Base-by-base conservation (phyloP, 2,329 filamentous ascomycete species). In the Colletotrichum tamarilloi region DNA sequence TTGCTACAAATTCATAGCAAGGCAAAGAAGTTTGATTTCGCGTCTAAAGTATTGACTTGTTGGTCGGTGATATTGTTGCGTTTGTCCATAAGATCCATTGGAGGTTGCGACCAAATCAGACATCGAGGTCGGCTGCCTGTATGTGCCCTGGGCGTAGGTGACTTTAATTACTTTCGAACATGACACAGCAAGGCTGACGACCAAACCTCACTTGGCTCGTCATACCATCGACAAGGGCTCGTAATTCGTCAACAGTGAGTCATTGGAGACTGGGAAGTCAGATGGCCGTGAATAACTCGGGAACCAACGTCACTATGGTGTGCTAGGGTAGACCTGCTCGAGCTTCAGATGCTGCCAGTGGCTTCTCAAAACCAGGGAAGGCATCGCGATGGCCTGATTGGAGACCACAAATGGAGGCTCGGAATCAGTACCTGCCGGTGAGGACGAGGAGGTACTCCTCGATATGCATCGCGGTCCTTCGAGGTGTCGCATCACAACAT, bases 1-100 rank as follows among this genome's bases (percentile, higher is more conserved):
- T 71, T 60, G 68, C 68, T 71, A 42, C 24, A 60, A 28, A 56
- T 14, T 52, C 24, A 66, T 58, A 67, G 53, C 42, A 57, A 70
- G 38, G n/a, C 55, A 70, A 19, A 30, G 35, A 16, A 55, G 14
- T 38, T 5, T 28, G 52, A 30, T 35, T 64, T 28, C n/a, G 14
- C 62, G 32, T 49, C 26, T 42, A 6, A 62, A 4, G 19, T 19
- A 49, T 6, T n/a, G 42, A 9, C 16, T 16, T 32, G 11, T 1
- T 49, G 14, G 46, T 12, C 12, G n/a, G 22, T 53, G 46, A 32
- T 14, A 26, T 30, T 22, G 14, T 22, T 26, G 3, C 4, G 14
- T 19, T 60, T 12, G 4, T 16, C n/a, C 12, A 38, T 14, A 5
- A 38, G 12, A 5, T 14, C 35, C 35, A 1, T 16, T 32, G 30